Evolutionary conservation across 192 early-diverging fungal genomes (phyloP).

Genomic region (Glomus cerebriforme): DNA sequence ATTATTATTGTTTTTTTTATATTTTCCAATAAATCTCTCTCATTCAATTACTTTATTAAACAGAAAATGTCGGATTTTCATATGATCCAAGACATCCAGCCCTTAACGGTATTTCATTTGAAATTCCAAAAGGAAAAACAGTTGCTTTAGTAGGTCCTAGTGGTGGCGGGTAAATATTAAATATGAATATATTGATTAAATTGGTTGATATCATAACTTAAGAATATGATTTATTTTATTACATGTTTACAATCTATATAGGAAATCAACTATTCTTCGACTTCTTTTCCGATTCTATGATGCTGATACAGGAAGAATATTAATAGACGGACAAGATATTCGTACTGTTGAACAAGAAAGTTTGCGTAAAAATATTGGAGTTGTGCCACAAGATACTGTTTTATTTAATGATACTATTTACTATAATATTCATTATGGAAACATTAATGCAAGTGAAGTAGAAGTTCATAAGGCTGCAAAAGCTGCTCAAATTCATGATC

Average conservation of each 20-base stretch:
- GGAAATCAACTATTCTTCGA: constrained; percentile 74
- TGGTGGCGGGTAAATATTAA: constrained; percentile 59
- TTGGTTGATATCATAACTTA: no score
- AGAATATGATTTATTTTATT: neutral
- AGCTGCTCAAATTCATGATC: constrained; percentile 81
- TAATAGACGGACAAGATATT: constrained; percentile 86
- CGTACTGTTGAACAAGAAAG: constrained; percentile 64
- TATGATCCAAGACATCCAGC: constrained; percentile 77
- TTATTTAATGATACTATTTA: constrained; percentile 94
- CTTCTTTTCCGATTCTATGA: constrained; percentile 94
- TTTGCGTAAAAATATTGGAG: constrained; percentile 82
- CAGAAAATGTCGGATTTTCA: constrained; percentile 70
- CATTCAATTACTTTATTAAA: neutral
- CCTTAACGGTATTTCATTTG: constrained; percentile 69
- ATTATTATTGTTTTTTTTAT: neutral
- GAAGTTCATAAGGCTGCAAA: constrained; percentile 72
- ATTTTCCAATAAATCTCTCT: neutral
- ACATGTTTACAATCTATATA: neutral
- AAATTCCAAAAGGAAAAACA: constrained; percentile 68
- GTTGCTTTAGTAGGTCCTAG: constrained; percentile 81
- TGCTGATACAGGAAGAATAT: constrained; percentile 73
- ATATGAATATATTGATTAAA: no score
- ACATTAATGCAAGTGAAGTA: constrained; percentile 63
- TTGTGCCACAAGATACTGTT: constrained; percentile 95
- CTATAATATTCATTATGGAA: constrained; percentile 94